phyloP scores from a whole-genome alignment of 1,284 basidiomycete genomes.

The Vanrija sp. region DNA sequence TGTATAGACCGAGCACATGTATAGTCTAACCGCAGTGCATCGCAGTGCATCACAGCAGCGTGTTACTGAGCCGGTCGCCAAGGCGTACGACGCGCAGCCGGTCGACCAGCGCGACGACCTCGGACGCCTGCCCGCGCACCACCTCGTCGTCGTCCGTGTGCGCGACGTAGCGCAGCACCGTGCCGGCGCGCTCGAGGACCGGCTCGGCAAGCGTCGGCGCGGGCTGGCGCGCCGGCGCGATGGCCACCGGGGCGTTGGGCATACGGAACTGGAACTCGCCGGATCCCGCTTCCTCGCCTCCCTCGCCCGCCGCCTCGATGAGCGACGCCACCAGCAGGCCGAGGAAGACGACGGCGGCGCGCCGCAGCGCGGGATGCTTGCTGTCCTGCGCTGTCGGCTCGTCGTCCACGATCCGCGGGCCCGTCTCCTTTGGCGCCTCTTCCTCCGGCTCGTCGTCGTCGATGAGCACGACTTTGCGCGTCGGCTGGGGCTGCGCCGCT shows the following conservation, averaged over 20 bases:
- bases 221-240: constrained; percentile 9
- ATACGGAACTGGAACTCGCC: neutral
- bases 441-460: constrained; percentile 20
- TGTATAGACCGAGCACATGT: neutral
- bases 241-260: neutral
- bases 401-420: constrained; percentile 50
- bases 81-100: neutral
- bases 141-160: constrained; percentile 68
- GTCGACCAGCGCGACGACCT: constrained; percentile 50
- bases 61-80: too few relatives aligned
- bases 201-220: neutral
- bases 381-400: constrained; percentile 57
- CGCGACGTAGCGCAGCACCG: constrained; percentile 66
- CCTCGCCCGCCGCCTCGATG: constrained; percentile 11
- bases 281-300: neutral
- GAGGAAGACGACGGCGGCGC: constrained; percentile 76
- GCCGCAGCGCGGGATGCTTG: constrained; percentile 71
- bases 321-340: constrained; percentile 58
- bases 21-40: too few relatives aligned
- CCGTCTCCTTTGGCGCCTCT: constrained; percentile 10
- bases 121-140: constrained; percentile 72
- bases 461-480: constrained; percentile 14
- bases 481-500: neutral
- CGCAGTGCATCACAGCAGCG: too few relatives aligned
- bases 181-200: constrained; percentile 56